Base-by-base conservation (phyloP, 768 basidiomycete genomes). In the Mycena vulgaris region DNA sequence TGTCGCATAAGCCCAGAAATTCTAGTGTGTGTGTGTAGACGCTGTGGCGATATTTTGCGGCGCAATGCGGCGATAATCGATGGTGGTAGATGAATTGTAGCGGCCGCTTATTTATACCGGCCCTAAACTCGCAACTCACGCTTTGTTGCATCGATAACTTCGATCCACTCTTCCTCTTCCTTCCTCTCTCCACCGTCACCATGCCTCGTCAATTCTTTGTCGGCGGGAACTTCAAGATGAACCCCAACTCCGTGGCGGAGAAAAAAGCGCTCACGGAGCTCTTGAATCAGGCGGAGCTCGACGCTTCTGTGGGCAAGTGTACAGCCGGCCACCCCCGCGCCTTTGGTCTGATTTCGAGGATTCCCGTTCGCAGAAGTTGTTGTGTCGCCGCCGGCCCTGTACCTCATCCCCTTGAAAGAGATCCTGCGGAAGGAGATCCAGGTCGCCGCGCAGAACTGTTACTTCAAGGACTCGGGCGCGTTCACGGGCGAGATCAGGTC, bases 191-290 rank as follows among this genome's bases (percentile, higher is more conserved):
- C 14, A 8, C 47, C 47, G 14, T 16, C 74, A 79, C 72, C 60
- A 93, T 93, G 94, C 68, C 92, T 70, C 95, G 95, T 78, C 85
- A 90, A 81, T 97, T 97, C 85, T 97, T 98, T 79, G 96, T 95
- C 76, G 97, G 97, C 71, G 95, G 96, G 33, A 98, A 99, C 89
- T 98, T 97, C 90, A 99, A 98, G 87, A 92, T 99, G 92, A 97
- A 98, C 86, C 94, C 94, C 31, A 84, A 85, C 67, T 88, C 91
- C 40, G 85, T 85, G 72, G 86, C 87, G 72, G 87, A 90, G 74
- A 92, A 93, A 81, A 83, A 83, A 72, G 82, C 84, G 49, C 88
- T 99, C 77, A 82, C 95, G 75, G 81, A 89, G 59, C 78, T 85
- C 56, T 83, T 99, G 62, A 98, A 98, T 84, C 82, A 89, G 5